These are phyloP conservation scores for Ogataea kodamae DNA, from an alignment of 805 yeast genomes.

Conservation along the genomic window DNA sequence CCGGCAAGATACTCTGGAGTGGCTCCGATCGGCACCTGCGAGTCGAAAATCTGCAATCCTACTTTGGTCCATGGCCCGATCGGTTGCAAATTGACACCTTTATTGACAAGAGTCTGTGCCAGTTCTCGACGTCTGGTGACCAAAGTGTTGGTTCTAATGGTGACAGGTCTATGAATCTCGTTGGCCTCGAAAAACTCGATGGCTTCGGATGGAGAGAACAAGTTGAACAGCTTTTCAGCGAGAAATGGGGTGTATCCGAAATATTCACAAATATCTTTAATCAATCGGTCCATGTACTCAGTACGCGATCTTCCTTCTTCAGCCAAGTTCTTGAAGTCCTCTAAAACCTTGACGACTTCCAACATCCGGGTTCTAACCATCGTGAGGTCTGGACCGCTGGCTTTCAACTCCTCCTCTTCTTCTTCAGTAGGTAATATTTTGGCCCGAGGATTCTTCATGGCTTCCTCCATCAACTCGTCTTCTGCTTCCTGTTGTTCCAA, in stretches of 20 bases:
- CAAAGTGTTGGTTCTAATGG: conserved; percentile 95
- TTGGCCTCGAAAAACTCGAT: conserved; percentile 98
- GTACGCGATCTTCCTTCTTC: conserved; percentile 86
- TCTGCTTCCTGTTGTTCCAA: conserved; percentile 62
- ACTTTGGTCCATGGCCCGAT: conserved; percentile 98
- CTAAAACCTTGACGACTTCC: conserved; percentile 90
- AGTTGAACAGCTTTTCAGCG: conserved; percentile 89
- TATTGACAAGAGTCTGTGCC: conserved; percentile 89
- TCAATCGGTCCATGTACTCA: conserved; percentile 73
- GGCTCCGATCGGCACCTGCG: conserved; percentile 99
- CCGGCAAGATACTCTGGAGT: conserved; percentile 99
- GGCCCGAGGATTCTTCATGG: conserved; percentile 67
- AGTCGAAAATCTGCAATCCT: conserved; percentile 94
- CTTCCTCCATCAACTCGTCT: conserved; percentile 56
- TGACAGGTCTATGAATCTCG: conserved; percentile 93
- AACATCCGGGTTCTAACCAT: conserved; percentile 89
- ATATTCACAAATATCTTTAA: conserved; percentile 85
- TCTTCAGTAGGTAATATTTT: conserved; percentile 67
- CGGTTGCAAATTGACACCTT: conserved; percentile 97
- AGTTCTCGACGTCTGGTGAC: conserved; percentile 93
- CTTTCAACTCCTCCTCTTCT: conserved; percentile 54
- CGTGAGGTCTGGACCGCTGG: conserved; percentile 69
- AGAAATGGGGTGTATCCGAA: conserved; percentile 89
- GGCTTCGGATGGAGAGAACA: conserved; percentile 94
- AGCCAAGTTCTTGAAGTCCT: conserved; percentile 76